Base-by-base conservation (phyloP, 345 rosid genomes). In the Isatis tinctoria region DNA sequence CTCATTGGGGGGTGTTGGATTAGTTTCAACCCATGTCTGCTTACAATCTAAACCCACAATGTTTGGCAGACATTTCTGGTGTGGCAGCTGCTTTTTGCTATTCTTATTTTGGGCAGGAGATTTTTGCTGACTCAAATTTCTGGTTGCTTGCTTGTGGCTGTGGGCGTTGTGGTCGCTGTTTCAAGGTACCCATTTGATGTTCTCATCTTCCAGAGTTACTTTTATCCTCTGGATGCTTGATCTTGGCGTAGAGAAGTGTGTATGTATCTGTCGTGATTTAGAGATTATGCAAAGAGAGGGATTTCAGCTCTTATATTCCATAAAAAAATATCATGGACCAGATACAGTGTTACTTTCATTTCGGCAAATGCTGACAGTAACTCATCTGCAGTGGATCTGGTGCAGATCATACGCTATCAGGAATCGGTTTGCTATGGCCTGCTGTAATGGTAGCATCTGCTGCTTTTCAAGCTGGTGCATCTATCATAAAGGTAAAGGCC, bases 401-500 rank as follows among this genome's bases (percentile, higher is more conserved):
- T 67, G 80, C 97, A 48, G 83, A 78, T 81, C 88, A 79, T 75
- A 82, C 84, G 78, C 70, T 86, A 60, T 83, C 83, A 11, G 85
- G 87, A 67, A 75, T 67, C 47, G 83, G 86, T 37, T 80, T 89
- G 33, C 36, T 81, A 26, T 90, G 97, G 97, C 93, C 97, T 43
- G 82, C 82, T 22, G 68, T 91, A 71, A 82, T 93, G 97, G 83
- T 93, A 81, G 82, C 80, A 65, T 93, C 98, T 54, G 82, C 88
- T 73, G 93, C 90, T 81, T 87, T 93, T 70, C 96, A 89, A 80
- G 96, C 97, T 70, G 87, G 87, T 65, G 91, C 96, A 37, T 86
- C 96, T 73, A 83, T 90, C n/a, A 79, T 85, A 73, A 90, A 93
- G 96, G 98, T 90, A 71, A 62, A 44, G 39, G 48, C 49, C 13